Evolutionary conservation across 2,329 filamentous ascomycete species (phyloP), one percentile per base, ranked within the genome.

Genomic region (Hypoxylon sp.): DNA sequence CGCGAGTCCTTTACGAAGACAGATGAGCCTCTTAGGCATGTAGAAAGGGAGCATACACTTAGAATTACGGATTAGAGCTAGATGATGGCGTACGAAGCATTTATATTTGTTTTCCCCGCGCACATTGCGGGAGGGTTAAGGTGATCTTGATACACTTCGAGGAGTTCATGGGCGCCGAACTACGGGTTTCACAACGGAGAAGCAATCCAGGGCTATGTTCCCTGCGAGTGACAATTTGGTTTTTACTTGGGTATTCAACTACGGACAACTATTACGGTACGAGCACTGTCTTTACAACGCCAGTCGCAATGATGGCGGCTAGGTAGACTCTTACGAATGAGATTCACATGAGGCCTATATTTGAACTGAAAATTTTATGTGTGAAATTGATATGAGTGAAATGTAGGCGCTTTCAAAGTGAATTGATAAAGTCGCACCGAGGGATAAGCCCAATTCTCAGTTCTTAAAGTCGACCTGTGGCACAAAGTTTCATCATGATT

Each of bases 11-110:
- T 81, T 92, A 70, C 84, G 89, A 72, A 84, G 90, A 70, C 90
- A 93, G 77, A 91, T 93, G 90, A 92, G 89, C 77, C 80, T 93
- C 71, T 77, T 93, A 70, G 89, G 88, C 63, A 85, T 90, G 83
- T 89, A 74, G 67, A 71, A 16, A 41, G 25, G 23, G n/a, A n/a
- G 47, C 32, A 53, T 70, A 70, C 53, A 68, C 14, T 41, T 68
- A 70, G 68, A 70, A 50, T 55, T 50, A 41, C 19, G 19, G 23
- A 25, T 46, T 60, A 48, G 61, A 61, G 16, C 25, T 70, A 69
- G 67, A 67, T 58, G 52, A 7, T n/a, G 50, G 61, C 37, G 45
- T 58, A 61, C 46, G 6, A 57, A 37, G 37, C 50, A 62, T 12
- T 57, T 16, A 46, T 51, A 21, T 57, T 8, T 51, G 39, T 48